Base-by-base conservation (phyloP, 768 basidiomycete genomes). In the Kondoa subrosea region DNA sequence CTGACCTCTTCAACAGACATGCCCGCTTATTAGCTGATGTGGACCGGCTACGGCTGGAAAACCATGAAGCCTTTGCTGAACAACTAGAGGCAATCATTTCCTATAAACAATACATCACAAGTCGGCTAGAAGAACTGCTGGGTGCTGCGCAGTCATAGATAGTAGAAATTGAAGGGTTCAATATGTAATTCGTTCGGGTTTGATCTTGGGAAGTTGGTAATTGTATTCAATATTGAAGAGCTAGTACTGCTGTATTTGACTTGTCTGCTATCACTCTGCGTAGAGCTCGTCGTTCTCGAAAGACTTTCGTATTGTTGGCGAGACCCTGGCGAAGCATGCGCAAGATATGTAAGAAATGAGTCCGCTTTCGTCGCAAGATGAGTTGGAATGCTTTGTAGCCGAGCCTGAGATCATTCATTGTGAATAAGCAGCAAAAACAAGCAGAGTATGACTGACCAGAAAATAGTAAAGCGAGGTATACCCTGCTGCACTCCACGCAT, bases 1-100 rank as follows among this genome's bases (percentile, higher is more conserved):
- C n/a, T 2, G 14, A 16, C 4, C 16, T 31, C 34, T 71, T 70
- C 26, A 66, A 66, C n/a, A 50, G 40, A 21, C 40, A 50, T 50
- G 70, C 68, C 32, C 32, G 57, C 0, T 65, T 65, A 0, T 26
- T 65, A 12, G 59, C 61, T 30, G 64, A 72, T 4, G 71, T 73
- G 30, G 56, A 64, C 17, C 64, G 66, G 15, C 40, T 74, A 17
- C 68, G 72, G 2, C 57, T 56, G 50, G 66, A 66, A 34, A 71
- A 72, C 57, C 71, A 68, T 27, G 68, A 34, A 21, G 74, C 72
- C 0, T 40, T 72, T 58, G 70, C 67, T 30, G 4, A 33, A 15
- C 66, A 69, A 32, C 68, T 74, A 32, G 74, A 73, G 25, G 60
- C 67, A n/a, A 66, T 73, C 59, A 57, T 73, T 57, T 56, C 56